These are phyloP conservation scores for Pugionium cornutum DNA, from an alignment of 345 rosid genomes.

Conservation along the genomic window DNA sequence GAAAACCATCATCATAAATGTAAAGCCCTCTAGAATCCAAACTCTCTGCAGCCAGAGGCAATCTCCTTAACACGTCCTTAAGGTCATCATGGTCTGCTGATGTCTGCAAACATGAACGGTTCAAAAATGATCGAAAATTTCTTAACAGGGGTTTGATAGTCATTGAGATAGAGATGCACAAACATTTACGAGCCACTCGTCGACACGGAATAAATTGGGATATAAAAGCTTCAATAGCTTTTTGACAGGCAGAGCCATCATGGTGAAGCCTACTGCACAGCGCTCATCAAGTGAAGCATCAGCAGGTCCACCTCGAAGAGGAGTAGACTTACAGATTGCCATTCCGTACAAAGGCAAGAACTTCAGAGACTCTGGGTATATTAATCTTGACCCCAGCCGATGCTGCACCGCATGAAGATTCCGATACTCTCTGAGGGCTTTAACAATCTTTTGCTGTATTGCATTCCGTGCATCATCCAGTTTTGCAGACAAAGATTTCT, in stretches of 20 bases:
- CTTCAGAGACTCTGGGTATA: slow-evolving; percentile 92
- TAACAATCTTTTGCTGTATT: slow-evolving; percentile 77
- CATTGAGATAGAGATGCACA: slow-evolving; percentile 2
- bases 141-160: not conserved
- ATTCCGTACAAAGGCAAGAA: slow-evolving; percentile 78
- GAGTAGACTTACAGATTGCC: slow-evolving; percentile 77
- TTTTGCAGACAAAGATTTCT: slow-evolving; percentile 79
- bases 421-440: slow-evolving; percentile 88
- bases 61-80: slow-evolving; percentile 46
- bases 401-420: slow-evolving; percentile 91
- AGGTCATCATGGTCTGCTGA: slow-evolving; percentile 48
- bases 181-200: slow-evolving; percentile 82
- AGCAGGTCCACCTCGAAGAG: slow-evolving; percentile 84
- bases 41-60: slow-evolving; percentile 80
- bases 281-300: slow-evolving; percentile 92
- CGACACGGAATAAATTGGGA: slow-evolving; percentile 82
- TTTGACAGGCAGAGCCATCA: slow-evolving; percentile 93
- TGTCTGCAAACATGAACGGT: slow-evolving; percentile 55
- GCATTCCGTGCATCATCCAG: slow-evolving; percentile 87
- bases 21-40: slow-evolving; percentile 94
- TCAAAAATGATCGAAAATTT: not conserved
- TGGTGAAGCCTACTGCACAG: slow-evolving; percentile 89
- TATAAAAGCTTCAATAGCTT: slow-evolving; percentile 82
- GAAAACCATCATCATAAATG: slow-evolving; percentile 84
- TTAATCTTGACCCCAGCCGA: slow-evolving; percentile 52